Evolutionary conservation across 2,329 filamentous ascomycete genomes (phyloP), one percentile per base, ranked within the genome.

Genomic region (Ophiocordyceps camponoti-rufipedis): DNA sequence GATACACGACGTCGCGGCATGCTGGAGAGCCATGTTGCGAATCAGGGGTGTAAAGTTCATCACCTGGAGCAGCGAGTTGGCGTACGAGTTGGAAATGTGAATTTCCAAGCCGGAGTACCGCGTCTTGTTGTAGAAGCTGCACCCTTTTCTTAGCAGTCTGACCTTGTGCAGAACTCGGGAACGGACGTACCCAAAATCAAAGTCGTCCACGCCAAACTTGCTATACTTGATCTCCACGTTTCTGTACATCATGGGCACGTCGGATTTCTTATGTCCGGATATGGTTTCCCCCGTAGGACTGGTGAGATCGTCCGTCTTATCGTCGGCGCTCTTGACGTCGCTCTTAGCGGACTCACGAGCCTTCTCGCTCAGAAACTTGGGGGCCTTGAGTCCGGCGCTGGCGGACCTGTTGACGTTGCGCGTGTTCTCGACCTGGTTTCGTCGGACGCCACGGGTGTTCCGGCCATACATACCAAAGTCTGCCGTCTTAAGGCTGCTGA

Each of bases 181-280:
- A 19, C 13, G 2, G 29, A 63, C 77, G 55, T 66, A 85, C 79
- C 83, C 82, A 63, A 98, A 98, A 61, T 98, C 91, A 60, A 98
- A 98, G 61, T 98, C 93, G 56, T 96, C 89, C n/a, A 98, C 87
- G 18, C 91, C 91, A 61, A 95, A 98, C 58, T 87, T 93, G 70
- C 89, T 95, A 67, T 96, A 98, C 60, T 95, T 95, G 65, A 98
- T 98, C 61, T 96, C 89, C 11, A 95, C 84, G 55, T 87, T 88
- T 51, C 84, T 80, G 61, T 98, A 98, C 67, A 91, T 85, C 9
- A 84, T 75, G 19, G 89, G 83, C 5, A 91, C 82, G 47, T 94
- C 87, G 39, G 82, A 77, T 51, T 85, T 83, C 46, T 82, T 75
- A 51, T 82, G 81, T 49, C 84, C 80, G 4, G 89, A 68, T 46